Percentiles rank a stretch among this genome's conserved stretches.
Conservation (phyloP, 2,329 filamentous ascomycete genomes). For the Aureobasidium sp. region DNA sequence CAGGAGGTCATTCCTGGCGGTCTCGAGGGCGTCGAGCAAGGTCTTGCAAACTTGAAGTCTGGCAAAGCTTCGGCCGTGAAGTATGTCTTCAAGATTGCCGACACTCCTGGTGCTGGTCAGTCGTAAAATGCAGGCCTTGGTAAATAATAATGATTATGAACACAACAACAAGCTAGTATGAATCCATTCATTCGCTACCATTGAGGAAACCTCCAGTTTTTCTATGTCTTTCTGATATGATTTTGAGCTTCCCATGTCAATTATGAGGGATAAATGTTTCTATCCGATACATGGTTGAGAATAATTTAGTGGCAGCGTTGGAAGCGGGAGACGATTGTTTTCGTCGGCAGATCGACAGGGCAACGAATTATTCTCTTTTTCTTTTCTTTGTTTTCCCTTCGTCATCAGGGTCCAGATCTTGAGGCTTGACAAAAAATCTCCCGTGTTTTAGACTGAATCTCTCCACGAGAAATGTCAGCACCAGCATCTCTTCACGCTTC, state of each 20-base stretch:
- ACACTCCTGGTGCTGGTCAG: slow-evolving; percentile 22
- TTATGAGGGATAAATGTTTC: too few relatives aligned
- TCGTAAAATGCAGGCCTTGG: background rate
- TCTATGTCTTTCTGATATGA: too few relatives aligned
- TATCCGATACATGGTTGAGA: too few relatives aligned
- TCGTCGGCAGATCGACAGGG: background rate
- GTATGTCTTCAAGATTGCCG: slow-evolving; percentile 27
- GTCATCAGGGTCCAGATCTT: background rate
- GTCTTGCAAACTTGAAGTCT: slow-evolving; percentile 25
- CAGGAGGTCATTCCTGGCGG: slow-evolving; percentile 28
- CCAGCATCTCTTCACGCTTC: slow-evolving; percentile 18
- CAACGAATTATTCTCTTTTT: background rate
- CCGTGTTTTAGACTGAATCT: background rate
- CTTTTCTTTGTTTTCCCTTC: background rate
- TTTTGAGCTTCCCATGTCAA: too few relatives aligned
- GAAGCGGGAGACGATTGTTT: background rate
- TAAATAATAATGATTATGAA: background rate
- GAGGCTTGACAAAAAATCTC: background rate
- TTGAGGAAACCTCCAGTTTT: too few relatives aligned
- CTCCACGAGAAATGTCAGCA: background rate
- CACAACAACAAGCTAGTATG: background rate
- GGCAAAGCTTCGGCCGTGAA: slow-evolving; percentile 28
- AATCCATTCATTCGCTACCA: background rate
- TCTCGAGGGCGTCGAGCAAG: slow-evolving; percentile 24
- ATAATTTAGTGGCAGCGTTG: background rate